A percentile compares a stretch with the other conserved stretches of the same genome.
These are phyloP conservation scores for Penicillium chermesinum DNA, from an alignment of 495 filamentous ascomycete species.

Conservation along the genomic window DNA sequence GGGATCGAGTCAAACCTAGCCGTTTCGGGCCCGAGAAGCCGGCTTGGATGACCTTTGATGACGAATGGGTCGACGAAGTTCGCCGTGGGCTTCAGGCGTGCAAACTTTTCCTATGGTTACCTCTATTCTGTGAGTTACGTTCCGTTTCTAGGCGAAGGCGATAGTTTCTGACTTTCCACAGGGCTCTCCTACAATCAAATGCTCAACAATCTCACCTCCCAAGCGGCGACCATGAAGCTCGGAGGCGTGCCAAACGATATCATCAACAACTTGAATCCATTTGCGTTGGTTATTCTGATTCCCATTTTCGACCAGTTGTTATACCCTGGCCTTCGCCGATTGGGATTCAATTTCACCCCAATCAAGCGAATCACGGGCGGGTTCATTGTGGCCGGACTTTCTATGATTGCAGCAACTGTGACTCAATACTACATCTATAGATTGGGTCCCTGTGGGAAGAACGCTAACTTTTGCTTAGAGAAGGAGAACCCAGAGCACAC, in stretches of 20 bases:
- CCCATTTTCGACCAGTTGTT: slow-evolving; percentile 65
- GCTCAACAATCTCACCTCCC: slow-evolving; percentile 68
- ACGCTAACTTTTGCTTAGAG: slow-evolving; percentile 45
- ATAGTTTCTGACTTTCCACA: not conserved
- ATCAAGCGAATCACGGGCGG: slow-evolving; percentile 69
- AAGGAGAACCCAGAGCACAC: slow-evolving; percentile 25
- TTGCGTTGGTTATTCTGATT: slow-evolving; percentile 73
- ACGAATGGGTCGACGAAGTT: slow-evolving; percentile 70
- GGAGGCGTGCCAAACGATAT: slow-evolving; percentile 74
- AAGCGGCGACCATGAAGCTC: slow-evolving; percentile 66
- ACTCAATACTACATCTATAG: slow-evolving; percentile 69
- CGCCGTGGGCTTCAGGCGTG: slow-evolving; percentile 64
- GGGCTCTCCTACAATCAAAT: slow-evolving; percentile 56
- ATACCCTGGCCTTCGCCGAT: slow-evolving; percentile 61
- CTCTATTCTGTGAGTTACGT: slow-evolving; percentile 52
- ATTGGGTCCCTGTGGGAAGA: slow-evolving; percentile 50
- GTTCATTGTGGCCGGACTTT: slow-evolving; percentile 53
- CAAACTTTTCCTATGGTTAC: slow-evolving; percentile 63
- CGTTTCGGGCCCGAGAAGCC: slow-evolving; percentile 35
- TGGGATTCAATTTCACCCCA: slow-evolving; percentile 62
- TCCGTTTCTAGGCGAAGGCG: not conserved
- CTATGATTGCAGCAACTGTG: slow-evolving; percentile 62
- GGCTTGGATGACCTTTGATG: slow-evolving; percentile 68
- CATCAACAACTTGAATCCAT: slow-evolving; percentile 70
- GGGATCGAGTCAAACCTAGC: slow-evolving; percentile 63